Conservation (phyloP, 1,284 basidiomycete species). For the Melampsora larici-populina region DNA sequence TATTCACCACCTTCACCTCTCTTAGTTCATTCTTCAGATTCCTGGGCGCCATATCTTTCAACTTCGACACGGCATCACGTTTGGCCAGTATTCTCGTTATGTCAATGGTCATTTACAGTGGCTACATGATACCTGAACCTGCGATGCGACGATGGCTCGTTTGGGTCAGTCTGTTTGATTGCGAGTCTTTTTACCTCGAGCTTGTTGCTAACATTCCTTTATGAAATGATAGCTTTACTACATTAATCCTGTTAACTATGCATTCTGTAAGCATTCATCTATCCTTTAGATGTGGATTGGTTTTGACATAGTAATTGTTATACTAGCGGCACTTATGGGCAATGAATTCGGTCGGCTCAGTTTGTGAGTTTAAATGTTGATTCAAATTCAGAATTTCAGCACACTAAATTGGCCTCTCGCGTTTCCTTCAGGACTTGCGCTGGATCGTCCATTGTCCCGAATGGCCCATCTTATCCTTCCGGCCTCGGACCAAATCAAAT, state of each 20-base stretch:
- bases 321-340: constrained; percentile 68
- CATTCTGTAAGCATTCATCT: constrained; percentile 48
- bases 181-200: background rate
- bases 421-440: background rate
- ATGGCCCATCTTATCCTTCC: constrained; percentile 53
- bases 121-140: constrained; percentile 54
- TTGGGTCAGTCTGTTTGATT: constrained; percentile 61
- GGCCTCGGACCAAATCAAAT: constrained; percentile 51
- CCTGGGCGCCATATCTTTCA: constrained; percentile 56
- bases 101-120: too few relatives aligned
- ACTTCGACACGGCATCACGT: constrained; percentile 59
- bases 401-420: background rate
- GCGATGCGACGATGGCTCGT: constrained; percentile 83
- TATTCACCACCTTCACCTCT: constrained; percentile 48
- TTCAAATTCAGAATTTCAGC: background rate
- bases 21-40: constrained; percentile 57
- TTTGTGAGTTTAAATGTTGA: background rate
- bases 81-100: constrained; percentile 55
- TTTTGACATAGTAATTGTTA: background rate
- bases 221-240: constrained; percentile 58
- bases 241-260: constrained; percentile 64
- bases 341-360: too few relatives aligned
- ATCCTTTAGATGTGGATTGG: background rate
- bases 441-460: background rate
- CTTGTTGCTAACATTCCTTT: background rate